Conservation (phyloP, 768 basidiomycete genomes). For the Sarcodon sp. region DNA sequence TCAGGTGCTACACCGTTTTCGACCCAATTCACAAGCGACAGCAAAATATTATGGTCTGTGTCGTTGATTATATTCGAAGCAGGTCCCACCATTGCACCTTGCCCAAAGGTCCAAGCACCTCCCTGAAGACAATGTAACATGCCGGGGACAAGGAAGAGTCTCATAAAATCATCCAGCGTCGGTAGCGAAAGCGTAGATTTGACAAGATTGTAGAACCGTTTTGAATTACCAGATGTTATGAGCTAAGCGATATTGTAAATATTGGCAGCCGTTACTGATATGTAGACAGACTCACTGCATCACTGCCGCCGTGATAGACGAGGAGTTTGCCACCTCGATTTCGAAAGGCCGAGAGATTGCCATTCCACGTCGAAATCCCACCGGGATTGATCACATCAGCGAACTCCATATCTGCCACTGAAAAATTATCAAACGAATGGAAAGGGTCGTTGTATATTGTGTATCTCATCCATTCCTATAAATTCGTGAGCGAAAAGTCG, state of each 20-base stretch:
- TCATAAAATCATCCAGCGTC: not conserved
- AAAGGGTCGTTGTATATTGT: not conserved
- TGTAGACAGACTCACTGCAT: not conserved
- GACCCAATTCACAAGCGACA: not conserved
- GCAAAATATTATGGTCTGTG: not conserved
- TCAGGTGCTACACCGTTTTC: not conserved
- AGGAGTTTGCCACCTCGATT: not conserved
- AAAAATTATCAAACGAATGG: not conserved
- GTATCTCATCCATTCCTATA: not conserved
- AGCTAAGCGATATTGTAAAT: not conserved
- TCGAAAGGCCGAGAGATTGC: not conserved
- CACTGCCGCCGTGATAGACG: not conserved
- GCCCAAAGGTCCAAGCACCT: not conserved
- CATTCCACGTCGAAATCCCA: not conserved
- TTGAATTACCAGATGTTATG: not conserved
- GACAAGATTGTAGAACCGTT: not conserved
- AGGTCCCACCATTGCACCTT: not conserved
- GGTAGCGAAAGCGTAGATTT: not conserved
- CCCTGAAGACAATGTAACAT: not conserved
- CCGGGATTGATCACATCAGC: not conserved
- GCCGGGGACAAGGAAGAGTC: not conserved
- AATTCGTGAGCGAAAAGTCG: not conserved
- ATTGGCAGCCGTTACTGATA: not conserved
- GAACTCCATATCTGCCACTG: not conserved
- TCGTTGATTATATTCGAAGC: not conserved